Percentiles rank a stretch among this genome's conserved stretches.
Evolutionary conservation across 768 basidiomycete species (phyloP).

Genomic region (Xerocomus potaroensis): DNA sequence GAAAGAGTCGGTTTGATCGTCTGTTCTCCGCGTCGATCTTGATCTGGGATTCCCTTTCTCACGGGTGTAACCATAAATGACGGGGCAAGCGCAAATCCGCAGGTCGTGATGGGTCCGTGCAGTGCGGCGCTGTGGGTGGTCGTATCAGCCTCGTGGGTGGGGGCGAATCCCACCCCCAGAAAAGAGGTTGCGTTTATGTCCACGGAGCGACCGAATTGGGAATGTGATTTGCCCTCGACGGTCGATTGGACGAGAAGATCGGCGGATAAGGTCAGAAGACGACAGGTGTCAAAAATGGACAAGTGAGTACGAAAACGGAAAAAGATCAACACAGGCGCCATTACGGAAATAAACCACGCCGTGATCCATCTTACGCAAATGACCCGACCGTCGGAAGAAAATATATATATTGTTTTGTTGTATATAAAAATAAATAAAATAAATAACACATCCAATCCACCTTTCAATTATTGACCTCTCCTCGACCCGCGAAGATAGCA

Average conservation of each 20-base stretch:
- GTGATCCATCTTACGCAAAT: constrained; percentile 3
- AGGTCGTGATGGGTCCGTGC: too few species aligned
- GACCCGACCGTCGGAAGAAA: constrained; percentile 1
- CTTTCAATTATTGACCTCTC: too few species aligned
- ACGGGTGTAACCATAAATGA: constrained; percentile 39
- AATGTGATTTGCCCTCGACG: constrained; percentile 25
- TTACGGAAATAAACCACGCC: constrained; percentile 16
- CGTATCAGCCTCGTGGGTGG: constrained; percentile 11
- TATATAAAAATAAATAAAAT: too few species aligned
- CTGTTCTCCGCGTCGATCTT: too few species aligned
- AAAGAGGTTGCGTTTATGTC: constrained; percentile 23
- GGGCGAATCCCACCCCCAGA: constrained; percentile 26
- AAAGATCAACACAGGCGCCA: constrained; percentile 30
- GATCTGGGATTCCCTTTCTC: constrained; percentile 42
- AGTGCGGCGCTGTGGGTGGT: too few species aligned
- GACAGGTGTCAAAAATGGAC: constrained; percentile 11
- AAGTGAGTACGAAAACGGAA: constrained; percentile 15
- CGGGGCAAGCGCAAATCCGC: too few species aligned
- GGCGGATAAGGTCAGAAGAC: constrained; percentile 32
- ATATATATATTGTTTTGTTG: too few species aligned
- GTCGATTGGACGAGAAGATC: constrained; percentile 30
- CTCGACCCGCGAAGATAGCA: constrained; percentile 19
- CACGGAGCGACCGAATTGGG: constrained; percentile 24
- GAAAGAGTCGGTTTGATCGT: too few species aligned
- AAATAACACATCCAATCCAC: too few species aligned